A percentile compares a stretch with the other conserved stretches of the same genome.
phyloP scores from a whole-genome alignment of 1,284 basidiomycete species.

The Trichosporon sp. region DNA sequence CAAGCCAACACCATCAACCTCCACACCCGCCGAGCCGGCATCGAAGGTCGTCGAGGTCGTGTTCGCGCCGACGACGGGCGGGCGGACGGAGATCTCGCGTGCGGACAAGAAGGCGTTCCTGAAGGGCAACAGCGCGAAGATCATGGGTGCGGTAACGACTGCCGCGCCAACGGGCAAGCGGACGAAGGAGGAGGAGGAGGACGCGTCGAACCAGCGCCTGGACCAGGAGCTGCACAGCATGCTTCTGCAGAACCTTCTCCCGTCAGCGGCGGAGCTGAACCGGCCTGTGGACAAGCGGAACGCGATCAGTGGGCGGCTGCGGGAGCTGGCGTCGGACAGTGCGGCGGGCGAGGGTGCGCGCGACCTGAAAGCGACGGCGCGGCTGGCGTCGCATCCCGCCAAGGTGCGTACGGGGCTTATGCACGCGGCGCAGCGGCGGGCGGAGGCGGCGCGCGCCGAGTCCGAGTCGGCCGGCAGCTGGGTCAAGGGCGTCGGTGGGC shows the following conservation, averaged over 20 bases:
- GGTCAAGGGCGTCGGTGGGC: constrained; percentile 40
- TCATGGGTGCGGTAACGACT: constrained; percentile 39
- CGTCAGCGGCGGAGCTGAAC: constrained; percentile 25
- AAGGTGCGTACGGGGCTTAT: constrained; percentile 42
- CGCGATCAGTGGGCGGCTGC: constrained; percentile 37
- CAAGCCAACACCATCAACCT: neutral
- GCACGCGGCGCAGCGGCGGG: constrained; percentile 33
- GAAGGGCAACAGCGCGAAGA: constrained; percentile 45
- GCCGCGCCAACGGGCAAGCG: constrained; percentile 23
- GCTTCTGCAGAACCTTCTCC: constrained; percentile 46
- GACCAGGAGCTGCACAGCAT: constrained; percentile 50
- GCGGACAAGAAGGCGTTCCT: constrained; percentile 45
- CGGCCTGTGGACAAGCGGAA: constrained; percentile 48
- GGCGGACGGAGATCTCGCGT: constrained; percentile 25
- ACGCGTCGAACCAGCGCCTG: constrained; percentile 39
- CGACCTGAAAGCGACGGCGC: constrained; percentile 11
- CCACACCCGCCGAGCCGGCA: neutral
- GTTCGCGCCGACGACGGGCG: constrained; percentile 25
- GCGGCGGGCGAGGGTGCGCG: constrained; percentile 40
- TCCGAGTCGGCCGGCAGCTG: constrained; percentile 39
- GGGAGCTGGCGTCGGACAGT: constrained; percentile 42
- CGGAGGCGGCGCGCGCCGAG: constrained; percentile 30
- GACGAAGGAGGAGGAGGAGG: constrained; percentile 25
- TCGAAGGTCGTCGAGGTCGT: constrained; percentile 41
- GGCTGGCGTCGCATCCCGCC: constrained; percentile 36